Evolutionary conservation across 805 yeast genomes (phyloP).

Genomic region (Yarrowia divulgata): DNA sequence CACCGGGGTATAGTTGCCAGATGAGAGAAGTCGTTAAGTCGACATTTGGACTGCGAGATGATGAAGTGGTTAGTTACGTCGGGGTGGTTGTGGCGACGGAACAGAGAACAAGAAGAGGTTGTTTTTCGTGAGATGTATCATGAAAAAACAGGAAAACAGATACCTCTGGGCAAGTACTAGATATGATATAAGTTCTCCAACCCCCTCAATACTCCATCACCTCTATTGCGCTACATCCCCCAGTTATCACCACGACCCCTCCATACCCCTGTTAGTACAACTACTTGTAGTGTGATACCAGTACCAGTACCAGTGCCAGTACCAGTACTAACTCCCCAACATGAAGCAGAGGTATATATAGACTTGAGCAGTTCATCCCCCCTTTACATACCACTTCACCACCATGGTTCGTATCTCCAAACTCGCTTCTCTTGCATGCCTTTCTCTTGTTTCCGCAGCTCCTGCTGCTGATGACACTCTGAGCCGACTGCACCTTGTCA

Average conservation of each 20-base stretch:
- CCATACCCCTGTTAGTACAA: conserved; percentile 6
- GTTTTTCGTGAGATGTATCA: too few species aligned
- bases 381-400: neutral
- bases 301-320: neutral
- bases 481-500: neutral
- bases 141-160: too few species aligned
- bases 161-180: too few species aligned
- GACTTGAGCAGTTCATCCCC: neutral
- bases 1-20: neutral
- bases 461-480: conserved; percentile 12
- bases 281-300: neutral
- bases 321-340: too few species aligned
- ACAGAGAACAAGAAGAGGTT: too few species aligned
- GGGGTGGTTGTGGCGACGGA: too few species aligned
- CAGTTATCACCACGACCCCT: neutral
- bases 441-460: conserved; percentile 11
- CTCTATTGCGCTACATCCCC: neutral
- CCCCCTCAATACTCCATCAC: too few species aligned
- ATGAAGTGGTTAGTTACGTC: too few species aligned
- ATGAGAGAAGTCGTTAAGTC: neutral
- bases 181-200: too few species aligned
- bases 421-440: neutral
- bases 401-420: conserved; percentile 16
- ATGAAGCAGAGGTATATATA: neutral
- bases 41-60: neutral